These are phyloP conservation scores for Neonectria hederae DNA, from an alignment of 2,329 filamentous ascomycete species.

Conservation along the genomic window DNA sequence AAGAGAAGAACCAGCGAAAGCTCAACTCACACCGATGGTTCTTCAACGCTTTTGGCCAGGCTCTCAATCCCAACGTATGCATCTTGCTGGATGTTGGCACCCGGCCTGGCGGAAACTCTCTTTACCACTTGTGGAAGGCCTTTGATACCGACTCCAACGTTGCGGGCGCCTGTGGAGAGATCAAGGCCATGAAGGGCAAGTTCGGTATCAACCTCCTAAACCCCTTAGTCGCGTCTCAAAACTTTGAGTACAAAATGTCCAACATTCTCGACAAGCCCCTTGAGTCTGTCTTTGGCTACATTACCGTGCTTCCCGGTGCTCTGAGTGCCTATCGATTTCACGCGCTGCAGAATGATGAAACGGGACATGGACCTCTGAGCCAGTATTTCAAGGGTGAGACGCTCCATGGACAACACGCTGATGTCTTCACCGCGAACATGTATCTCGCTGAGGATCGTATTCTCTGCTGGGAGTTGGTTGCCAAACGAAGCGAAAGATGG, in stretches of 20 bases:
- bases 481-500: constrained; percentile 94
- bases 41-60: constrained; percentile 96
- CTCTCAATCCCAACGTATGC: constrained; percentile 94
- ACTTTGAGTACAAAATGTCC: constrained; percentile 99
- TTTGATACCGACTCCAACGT: constrained; percentile 99
- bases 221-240: constrained; percentile 94
- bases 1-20: constrained; percentile 98
- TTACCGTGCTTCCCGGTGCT: constrained; percentile 94
- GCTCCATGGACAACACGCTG: constrained; percentile 92
- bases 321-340: constrained; percentile 96
- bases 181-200: constrained; percentile 95
- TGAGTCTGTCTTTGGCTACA: constrained; percentile 97
- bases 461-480: constrained; percentile 93
- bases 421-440: constrained; percentile 98
- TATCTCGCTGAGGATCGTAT: constrained; percentile 91
- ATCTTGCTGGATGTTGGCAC: constrained; percentile 97
- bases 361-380: constrained; percentile 91
- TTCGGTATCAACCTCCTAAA: constrained; percentile 86
- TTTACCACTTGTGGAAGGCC: constrained; percentile 99
- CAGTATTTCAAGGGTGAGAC: constrained; percentile 99
- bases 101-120: constrained; percentile 83
- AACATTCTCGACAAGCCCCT: constrained; percentile 98
- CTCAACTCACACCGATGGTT: constrained; percentile 99
- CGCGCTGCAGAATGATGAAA: constrained; percentile 95
- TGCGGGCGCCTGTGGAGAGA: constrained; percentile 95